A percentile compares a stretch with the other conserved stretches of the same genome.
Evolutionary conservation across 768 basidiomycete species (phyloP).

Genomic region (Boletus reticulatus): DNA sequence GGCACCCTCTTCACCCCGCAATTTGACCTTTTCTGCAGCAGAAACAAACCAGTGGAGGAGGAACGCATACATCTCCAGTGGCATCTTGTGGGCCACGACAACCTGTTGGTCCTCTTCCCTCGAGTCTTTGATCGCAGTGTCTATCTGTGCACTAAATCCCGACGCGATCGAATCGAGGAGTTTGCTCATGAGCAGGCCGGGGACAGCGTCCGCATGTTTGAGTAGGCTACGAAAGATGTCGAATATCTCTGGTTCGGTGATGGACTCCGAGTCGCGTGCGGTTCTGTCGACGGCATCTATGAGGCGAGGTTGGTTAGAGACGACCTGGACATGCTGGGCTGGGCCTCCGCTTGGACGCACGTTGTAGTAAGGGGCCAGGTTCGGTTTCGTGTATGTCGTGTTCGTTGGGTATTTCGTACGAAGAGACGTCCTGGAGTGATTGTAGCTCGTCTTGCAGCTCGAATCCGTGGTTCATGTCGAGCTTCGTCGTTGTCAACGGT

Average conservation of each 20-base stretch:
- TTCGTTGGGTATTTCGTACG: conserved; percentile 69
- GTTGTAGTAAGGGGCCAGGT: conserved; percentile 55
- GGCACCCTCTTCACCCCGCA: conserved; percentile 45
- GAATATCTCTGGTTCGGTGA: conserved; percentile 66
- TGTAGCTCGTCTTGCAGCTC: conserved; percentile 80
- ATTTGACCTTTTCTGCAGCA: conserved; percentile 75
- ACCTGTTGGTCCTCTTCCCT: conserved; percentile 66
- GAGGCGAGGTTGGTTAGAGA: conserved; percentile 10
- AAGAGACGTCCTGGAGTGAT: conserved; percentile 54
- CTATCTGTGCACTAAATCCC: conserved; percentile 69
- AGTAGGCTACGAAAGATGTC: conserved; percentile 82
- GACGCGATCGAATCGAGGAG: conserved; percentile 85
- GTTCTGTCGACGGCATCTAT: conserved; percentile 80
- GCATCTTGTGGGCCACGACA: conserved; percentile 59
- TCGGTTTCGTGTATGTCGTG: conserved; percentile 60
- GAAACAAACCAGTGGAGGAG: conserved; percentile 88
- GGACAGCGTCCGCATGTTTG: conserved; percentile 66
- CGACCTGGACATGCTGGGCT: not conserved
- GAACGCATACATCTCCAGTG: conserved; percentile 92
- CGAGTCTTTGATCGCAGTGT: conserved; percentile 65
- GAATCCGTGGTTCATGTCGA: conserved; percentile 46
- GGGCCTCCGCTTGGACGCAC: conserved; percentile 32
- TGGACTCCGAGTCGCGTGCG: conserved; percentile 70
- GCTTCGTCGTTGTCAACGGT: conserved; percentile 2
- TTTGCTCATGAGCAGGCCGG: conserved; percentile 72